A percentile compares a stretch with the other conserved stretches of the same genome.
Evolutionary conservation across 1,284 basidiomycete species (phyloP).

Genomic region (Irpex sp.): DNA sequence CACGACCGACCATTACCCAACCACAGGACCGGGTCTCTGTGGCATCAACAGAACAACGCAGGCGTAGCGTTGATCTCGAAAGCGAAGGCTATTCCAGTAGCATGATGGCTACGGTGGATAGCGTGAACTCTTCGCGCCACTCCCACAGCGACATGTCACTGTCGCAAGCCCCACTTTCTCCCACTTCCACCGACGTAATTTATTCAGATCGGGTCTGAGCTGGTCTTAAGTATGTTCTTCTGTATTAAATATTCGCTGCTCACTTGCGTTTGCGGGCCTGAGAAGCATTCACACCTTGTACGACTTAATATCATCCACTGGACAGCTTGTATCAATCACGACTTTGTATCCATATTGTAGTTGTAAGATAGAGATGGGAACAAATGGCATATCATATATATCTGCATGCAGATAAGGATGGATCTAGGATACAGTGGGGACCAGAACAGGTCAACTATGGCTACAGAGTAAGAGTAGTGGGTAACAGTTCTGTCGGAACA

Average conservation of each 20-base stretch:
- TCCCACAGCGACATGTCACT: neutral
- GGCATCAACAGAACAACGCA: neutral
- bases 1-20: neutral
- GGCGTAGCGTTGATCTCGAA: neutral
- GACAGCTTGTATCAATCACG: neutral
- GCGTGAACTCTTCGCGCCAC: neutral
- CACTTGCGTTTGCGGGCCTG: neutral
- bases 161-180: neutral
- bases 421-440: slow-evolving; percentile 5
- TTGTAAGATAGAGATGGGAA: neutral
- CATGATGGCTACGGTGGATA: neutral
- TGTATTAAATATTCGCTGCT: neutral
- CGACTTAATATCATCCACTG: neutral
- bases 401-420: neutral
- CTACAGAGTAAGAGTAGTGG: slow-evolving; percentile 9
- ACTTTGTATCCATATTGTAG: neutral
- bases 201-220: neutral
- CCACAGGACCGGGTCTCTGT: neutral
- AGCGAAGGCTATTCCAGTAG: neutral
- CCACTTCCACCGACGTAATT: neutral
- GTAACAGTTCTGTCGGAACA: neutral
- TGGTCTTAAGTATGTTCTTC: neutral
- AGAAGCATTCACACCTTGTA: neutral
- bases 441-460: slow-evolving; percentile 12
- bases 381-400: neutral